phyloP scores from a whole-genome alignment of 768 basidiomycete species.

The Kwoniella pini region DNA sequence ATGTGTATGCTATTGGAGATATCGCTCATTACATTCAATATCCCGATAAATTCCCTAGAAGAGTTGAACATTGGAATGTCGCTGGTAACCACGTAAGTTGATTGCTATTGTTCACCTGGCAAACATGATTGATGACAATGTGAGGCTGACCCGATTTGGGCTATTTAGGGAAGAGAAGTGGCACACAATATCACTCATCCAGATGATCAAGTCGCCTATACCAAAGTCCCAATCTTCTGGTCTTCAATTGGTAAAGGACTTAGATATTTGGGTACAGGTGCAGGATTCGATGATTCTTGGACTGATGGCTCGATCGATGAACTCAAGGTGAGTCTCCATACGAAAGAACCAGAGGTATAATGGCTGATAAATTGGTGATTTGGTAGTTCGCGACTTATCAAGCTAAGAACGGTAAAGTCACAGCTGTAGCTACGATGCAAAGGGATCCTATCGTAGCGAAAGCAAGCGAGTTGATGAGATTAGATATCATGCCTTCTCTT shows the following conservation, averaged over 20 bases:
- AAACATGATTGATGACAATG: too few species aligned
- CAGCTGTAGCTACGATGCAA: constrained; percentile 63
- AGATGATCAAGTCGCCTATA: constrained; percentile 57
- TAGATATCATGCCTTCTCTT: constrained; percentile 77
- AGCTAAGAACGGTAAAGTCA: constrained; percentile 51
- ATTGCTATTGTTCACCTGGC: neutral
- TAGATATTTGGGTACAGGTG: constrained; percentile 76
- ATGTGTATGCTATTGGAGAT: constrained; percentile 62
- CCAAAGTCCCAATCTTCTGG: constrained; percentile 85
- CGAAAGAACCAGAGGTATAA: neutral
- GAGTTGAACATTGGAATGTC: constrained; percentile 94
- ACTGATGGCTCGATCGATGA: constrained; percentile 71
- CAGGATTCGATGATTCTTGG: constrained; percentile 70
- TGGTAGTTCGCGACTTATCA: constrained; percentile 53
- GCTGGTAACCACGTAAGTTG: constrained; percentile 68
- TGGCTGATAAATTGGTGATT: neutral
- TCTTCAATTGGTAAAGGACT: constrained; percentile 78
- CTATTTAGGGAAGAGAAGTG: constrained; percentile 67
- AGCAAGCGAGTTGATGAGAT: constrained; percentile 72
- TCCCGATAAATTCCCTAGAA: constrained; percentile 63
- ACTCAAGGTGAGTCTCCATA: constrained; percentile 64
- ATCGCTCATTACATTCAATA: constrained; percentile 80
- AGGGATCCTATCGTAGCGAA: constrained; percentile 77
- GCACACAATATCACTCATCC: constrained; percentile 70
- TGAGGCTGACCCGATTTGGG: neutral